Percentiles rank a stretch among this genome's conserved stretches.
These are phyloP conservation scores for Mortierella sp. DNA, from an alignment of 371 early-diverging fungal genomes.

Conservation along the genomic window DNA sequence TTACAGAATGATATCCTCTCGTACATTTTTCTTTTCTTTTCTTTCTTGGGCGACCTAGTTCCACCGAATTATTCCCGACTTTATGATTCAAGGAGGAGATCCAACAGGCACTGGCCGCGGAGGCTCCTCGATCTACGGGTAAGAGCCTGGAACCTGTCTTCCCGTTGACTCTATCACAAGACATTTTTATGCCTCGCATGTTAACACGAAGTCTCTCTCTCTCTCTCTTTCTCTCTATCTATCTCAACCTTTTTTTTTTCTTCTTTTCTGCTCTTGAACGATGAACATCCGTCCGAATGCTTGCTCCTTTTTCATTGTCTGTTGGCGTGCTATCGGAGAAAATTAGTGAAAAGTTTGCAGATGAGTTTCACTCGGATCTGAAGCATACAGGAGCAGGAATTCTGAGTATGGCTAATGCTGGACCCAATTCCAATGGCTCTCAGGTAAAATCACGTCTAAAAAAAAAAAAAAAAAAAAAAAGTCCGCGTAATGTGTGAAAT, in stretches of 20 bases:
- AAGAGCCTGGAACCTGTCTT: constrained; percentile 11
- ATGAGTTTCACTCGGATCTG: constrained; percentile 77
- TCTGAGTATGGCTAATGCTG: constrained; percentile 89
- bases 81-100: constrained; percentile 87
- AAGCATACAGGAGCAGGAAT: constrained; percentile 87
- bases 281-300: neutral
- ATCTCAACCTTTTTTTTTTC: neutral
- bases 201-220: neutral
- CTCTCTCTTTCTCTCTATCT: neutral
- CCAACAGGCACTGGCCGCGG: constrained; percentile 70
- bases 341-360: constrained; percentile 73
- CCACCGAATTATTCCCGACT: constrained; percentile 84
- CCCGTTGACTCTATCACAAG: neutral
- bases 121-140: constrained; percentile 79
- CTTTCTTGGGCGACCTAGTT: constrained; percentile 57
- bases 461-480: neutral
- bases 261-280: neutral
- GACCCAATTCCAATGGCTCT: constrained; percentile 88
- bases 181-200: neutral
- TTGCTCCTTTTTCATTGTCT: constrained; percentile 7
- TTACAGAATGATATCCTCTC: no score
- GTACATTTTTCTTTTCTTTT: neutral
- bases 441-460: constrained; percentile 56
- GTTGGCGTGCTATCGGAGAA: constrained; percentile 13
- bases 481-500: neutral